Evolutionary conservation across 257 asterid genomes (phyloP), one percentile per base, ranked within the genome.

Genomic region (Lycium barbarum): DNA sequence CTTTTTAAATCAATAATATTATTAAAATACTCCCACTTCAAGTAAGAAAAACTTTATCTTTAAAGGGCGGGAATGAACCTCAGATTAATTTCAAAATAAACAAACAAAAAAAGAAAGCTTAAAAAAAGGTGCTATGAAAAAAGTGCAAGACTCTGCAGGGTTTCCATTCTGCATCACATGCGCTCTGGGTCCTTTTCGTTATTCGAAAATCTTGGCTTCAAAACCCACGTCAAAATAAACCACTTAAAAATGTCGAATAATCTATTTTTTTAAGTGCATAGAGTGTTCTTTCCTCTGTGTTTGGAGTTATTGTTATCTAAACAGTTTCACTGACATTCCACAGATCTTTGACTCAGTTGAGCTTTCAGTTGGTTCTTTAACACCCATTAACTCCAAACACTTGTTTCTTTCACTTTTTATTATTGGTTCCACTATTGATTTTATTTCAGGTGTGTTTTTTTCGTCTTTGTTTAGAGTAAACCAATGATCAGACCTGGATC

Each of bases 81-180:
- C 76, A 70, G 26, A 26, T 83, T 22, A 88, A 83, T 91, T 89
- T 88, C 85, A 86, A 89, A 88, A 17, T 62, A 87, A 84, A 86
- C 22, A 80, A 72, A 14, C 54, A 13, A 79, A 82, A 68, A 85
- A 74, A 86, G 65, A 80, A 11, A 58, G 49, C 82, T 13, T 43
- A 79, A 35, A 51, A 6, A 63, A 40, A 78, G 59, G 20, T 78
- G 61, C 71, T 13, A 54, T 62, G 81, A 76, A 63, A 65, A 82
- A 45, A 33, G 65, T 74, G 81, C 55, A 67, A 20, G 7, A 40
- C 36, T 79, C 55, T 79, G 90, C 81, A 18, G 85, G 63, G 80
- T 72, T 45, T 47, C 74, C 83, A 70, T 87, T 91, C 90, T 76
- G 79, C 85, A 51, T 87, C 95, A 92, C 95, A 89, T 89, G 95